Conservation (phyloP, 768 basidiomycete species). For the Cystobasidium onofrii region DNA sequence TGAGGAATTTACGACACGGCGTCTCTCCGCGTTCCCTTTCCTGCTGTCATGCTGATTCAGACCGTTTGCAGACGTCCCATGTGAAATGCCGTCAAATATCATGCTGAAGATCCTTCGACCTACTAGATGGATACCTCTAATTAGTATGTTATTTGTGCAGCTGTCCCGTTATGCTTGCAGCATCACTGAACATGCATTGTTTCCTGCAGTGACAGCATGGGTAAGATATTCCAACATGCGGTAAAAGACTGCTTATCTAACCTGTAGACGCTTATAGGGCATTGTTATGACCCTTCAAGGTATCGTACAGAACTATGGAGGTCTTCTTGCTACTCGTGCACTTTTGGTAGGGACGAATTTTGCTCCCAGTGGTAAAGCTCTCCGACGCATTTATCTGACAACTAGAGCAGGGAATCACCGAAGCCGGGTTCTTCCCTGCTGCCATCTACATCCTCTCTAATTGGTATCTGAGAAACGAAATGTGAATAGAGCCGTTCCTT, state of each 20-base stretch:
- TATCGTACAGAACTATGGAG: slow-evolving; percentile 3
- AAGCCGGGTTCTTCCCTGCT: slow-evolving; percentile 10
- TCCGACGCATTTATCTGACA: not conserved
- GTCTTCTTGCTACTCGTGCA: not conserved
- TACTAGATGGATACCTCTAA: not conserved
- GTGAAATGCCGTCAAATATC: not conserved
- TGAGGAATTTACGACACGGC: not conserved
- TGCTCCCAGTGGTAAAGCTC: no score
- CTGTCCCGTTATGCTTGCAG: no score
- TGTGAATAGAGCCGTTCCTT: not conserved
- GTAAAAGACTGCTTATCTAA: not conserved
- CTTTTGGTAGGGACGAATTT: not conserved
- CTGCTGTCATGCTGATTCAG: not conserved
- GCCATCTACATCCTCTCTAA: not conserved
- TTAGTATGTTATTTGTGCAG: not conserved
- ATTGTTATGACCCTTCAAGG: slow-evolving; percentile 16
- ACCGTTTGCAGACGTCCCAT: slow-evolving; percentile 3
- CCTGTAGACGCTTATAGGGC: not conserved
- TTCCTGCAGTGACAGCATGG: not conserved
- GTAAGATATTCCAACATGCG: not conserved
- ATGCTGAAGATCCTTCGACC: not conserved
- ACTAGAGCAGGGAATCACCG: not conserved
- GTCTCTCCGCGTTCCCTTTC: no score
- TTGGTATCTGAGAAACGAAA: slow-evolving; percentile 4
- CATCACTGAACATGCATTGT: not conserved